phyloP scores from a whole-genome alignment of 139 green algal genomes.

The Micractinium conductrix region DNA sequence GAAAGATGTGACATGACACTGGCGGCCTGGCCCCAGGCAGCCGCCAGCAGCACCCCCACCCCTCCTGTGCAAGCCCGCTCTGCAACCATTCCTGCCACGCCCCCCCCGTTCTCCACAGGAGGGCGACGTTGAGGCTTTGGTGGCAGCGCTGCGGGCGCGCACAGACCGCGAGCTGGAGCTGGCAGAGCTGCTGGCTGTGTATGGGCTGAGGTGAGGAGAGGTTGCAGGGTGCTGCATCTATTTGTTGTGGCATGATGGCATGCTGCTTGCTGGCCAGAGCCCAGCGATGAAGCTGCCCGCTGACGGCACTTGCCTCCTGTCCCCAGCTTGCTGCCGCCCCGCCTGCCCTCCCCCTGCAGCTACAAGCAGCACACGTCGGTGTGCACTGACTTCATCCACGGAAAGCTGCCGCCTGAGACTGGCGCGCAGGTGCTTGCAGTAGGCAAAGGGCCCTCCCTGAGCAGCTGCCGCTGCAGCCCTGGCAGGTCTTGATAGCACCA shows the following conservation, averaged over 20 bases:
- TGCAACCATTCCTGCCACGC: no score
- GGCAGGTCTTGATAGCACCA: no score
- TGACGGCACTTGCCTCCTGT: no score
- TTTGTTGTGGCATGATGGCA: not conserved
- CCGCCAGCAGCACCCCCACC: no score
- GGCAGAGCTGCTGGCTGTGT: not conserved
- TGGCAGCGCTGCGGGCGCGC: not conserved
- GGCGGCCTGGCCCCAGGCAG: no score
- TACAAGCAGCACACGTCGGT: not conserved
- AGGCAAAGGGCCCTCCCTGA: no score
- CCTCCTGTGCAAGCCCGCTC: no score
- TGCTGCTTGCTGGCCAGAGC: no score
- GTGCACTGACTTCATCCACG: not conserved
- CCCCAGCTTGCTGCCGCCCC: no score
- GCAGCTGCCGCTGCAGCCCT: no score
- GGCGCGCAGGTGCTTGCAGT: not conserved
- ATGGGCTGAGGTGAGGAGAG: not conserved
- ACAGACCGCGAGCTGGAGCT: not conserved
- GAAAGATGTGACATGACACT: no score
- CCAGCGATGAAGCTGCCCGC: no score
- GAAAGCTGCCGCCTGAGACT: not conserved
- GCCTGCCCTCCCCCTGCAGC: not conserved
- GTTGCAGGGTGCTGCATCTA: not conserved
- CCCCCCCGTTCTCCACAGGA: not conserved
- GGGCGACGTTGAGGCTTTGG: constrained; percentile 6